Percentiles rank a stretch among this genome's conserved stretches.
Conservation (phyloP, 306 rosid species). For the Glycine tomentella region DNA sequence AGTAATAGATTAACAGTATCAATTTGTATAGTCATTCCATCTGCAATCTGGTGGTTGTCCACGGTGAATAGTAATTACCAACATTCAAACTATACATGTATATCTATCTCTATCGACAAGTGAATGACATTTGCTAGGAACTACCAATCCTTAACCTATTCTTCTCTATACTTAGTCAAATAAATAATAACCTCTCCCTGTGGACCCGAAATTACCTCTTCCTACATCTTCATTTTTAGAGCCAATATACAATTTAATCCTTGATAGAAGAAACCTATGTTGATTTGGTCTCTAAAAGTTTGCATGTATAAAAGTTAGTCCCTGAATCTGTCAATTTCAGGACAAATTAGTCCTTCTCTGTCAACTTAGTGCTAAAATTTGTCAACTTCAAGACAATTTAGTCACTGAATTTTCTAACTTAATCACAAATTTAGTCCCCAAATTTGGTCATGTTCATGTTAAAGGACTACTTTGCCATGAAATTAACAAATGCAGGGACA, state of each 20-base stretch:
- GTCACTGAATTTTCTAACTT: background rate
- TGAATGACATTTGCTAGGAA: conserved; percentile 20
- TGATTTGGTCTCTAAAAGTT: conserved; percentile 7
- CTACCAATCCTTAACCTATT: conserved; percentile 30
- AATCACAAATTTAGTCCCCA: background rate
- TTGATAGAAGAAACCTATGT: background rate
- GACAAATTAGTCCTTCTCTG: background rate
- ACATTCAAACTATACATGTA: background rate
- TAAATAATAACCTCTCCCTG: conserved; percentile 16
- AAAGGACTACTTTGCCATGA: background rate
- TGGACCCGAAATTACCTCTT: conserved; percentile 15
- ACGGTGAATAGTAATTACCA: conserved; percentile 43
- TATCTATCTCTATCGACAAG: background rate
- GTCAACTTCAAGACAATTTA: conserved; percentile 10
- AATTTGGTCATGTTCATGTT: background rate
- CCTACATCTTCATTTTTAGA: conserved; percentile 35
- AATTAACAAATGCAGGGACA: background rate
- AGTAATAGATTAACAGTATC: conserved; percentile 81
- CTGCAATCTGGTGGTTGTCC: conserved; percentile 77
- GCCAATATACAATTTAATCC: background rate
- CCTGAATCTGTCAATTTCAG: background rate
- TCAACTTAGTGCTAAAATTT: background rate
- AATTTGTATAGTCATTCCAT: conserved; percentile 97
- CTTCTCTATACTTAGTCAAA: conserved; percentile 19
- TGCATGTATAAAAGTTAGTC: no score